Base-by-base conservation (phyloP, 306 rosid species). In the Begonia loranthoides region DNA sequence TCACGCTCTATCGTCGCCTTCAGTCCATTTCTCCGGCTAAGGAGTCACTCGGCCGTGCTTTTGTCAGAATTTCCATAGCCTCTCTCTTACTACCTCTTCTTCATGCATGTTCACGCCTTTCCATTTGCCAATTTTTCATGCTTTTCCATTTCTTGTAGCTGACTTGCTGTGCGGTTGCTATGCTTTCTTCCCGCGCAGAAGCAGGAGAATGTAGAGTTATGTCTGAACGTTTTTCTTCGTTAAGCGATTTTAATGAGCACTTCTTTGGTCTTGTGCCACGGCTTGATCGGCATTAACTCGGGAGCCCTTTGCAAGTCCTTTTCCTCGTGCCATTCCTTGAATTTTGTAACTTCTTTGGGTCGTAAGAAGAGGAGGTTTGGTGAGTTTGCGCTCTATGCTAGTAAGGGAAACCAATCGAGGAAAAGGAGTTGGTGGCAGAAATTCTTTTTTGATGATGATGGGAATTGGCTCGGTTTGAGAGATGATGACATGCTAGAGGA, bases 381-480 rank as follows among this genome's bases (percentile, higher is more conserved):
- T 39, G 66, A 70, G 15, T 61, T 73, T 49, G 56, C 80, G 66
- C 67, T 76, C 0, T 69, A 79, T 60, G 94, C 87, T 15, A 72
- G 70, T 58, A 73, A 69, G 46, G 64, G 64, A 11, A 69, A 58
- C 1, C 66, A 55, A 58, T 57, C 80, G 3, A 72, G 74, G 54
- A 66, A 75, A 49, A 69, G 62, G 60, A 79, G 71, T 51, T 88
- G 96, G 96, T 88, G 96, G 96, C 60, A 73, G 54, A 76, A 59
- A 12, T 81, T 88, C 36, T 81, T 87, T 45, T 73, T 75, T 8
- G 83, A 84, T 3, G 96, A 84, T 8, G 93, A 79, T 9, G 93
- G 77, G 39, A 88, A 81, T 62, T 84, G 93, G 96, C 66, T 88
- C 34, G 96, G 94, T 63, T 43, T 87, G 67, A 76, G 70, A 64